Percentiles rank a stretch among this genome's conserved stretches.
These are phyloP conservation scores for Heracleum sosnowskyi DNA, from an alignment of 129 eudicot genomes.

Conservation along the genomic window DNA sequence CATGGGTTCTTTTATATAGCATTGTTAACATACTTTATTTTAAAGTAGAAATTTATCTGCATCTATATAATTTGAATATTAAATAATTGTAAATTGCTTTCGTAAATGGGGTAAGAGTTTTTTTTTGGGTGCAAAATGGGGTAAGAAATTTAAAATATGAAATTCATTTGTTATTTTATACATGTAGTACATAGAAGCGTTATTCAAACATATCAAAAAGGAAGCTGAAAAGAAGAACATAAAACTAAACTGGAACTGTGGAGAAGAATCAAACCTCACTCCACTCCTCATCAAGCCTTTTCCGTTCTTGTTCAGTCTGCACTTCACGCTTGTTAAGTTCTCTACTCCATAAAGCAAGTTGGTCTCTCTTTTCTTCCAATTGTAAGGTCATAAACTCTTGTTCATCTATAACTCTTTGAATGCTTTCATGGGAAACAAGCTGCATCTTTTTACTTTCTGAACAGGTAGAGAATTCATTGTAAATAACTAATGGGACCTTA, in stretches of 20 bases:
- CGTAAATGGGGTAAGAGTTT: too few species aligned
- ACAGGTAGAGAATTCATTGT: neutral
- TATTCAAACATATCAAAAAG: too few species aligned
- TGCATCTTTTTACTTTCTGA: slow-evolving; percentile 79
- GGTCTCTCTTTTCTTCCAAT: slow-evolving; percentile 42
- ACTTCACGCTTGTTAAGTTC: neutral
- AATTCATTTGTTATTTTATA: too few species aligned
- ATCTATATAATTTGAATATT: too few species aligned
- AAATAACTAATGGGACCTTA: neutral
- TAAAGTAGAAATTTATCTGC: too few species aligned
- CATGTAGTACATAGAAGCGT: too few species aligned
- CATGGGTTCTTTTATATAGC: too few species aligned
- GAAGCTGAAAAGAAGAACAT: too few species aligned
- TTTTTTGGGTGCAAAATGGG: too few species aligned
- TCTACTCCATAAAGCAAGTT: slow-evolving; percentile 46
- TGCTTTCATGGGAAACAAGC: slow-evolving; percentile 47
- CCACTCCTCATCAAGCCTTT: neutral
- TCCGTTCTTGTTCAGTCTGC: neutral
- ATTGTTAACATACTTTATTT: too few species aligned
- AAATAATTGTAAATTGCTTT: too few species aligned
- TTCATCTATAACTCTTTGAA: slow-evolving; percentile 60
- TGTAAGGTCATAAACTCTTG: slow-evolving; percentile 54
- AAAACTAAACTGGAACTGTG: too few species aligned
- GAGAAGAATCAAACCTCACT: slow-evolving; percentile 6
- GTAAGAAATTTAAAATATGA: neutral